Evolutionary conservation across 2,329 filamentous ascomycete genomes (phyloP).

Genomic region (Myriosclerotinia scirpicola): DNA sequence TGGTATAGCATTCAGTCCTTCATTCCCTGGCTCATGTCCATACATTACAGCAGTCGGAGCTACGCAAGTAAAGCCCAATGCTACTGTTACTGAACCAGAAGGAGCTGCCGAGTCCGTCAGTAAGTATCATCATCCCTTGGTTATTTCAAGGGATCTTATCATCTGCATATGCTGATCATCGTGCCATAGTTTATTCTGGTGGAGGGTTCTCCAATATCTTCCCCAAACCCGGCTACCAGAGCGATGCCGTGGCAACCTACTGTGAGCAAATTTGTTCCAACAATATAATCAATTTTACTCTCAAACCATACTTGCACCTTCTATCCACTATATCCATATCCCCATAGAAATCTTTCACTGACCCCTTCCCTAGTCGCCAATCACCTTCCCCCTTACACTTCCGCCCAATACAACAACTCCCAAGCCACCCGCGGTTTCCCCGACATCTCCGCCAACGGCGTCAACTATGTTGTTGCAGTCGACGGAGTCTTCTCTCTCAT

Average conservation of each 20-base stretch:
- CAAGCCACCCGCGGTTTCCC: constrained; percentile 48
- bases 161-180: constrained; percentile 42
- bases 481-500: constrained; percentile 46
- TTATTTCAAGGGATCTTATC: neutral
- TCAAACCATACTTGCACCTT: neutral
- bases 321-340: neutral
- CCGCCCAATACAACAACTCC: constrained; percentile 49
- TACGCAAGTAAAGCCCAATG: constrained; percentile 48
- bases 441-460: constrained; percentile 48
- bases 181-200: constrained; percentile 67
- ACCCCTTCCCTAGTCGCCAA: constrained; percentile 29
- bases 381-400: constrained; percentile 33
- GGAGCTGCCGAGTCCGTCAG: constrained; percentile 46
- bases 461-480: constrained; percentile 46
- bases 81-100: constrained; percentile 42
- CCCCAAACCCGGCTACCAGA: constrained; percentile 51
- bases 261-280: constrained; percentile 32
- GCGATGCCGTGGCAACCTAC: constrained; percentile 34
- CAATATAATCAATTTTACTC: neutral
- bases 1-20: constrained; percentile 46
- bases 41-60: constrained; percentile 55
- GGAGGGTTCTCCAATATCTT: constrained; percentile 65
- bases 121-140: neutral
- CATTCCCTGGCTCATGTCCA: constrained; percentile 48
- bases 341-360: constrained; percentile 40